Evolutionary conservation across 2,329 filamentous ascomycete genomes (phyloP).

Genomic region (Penicillium paneum): DNA sequence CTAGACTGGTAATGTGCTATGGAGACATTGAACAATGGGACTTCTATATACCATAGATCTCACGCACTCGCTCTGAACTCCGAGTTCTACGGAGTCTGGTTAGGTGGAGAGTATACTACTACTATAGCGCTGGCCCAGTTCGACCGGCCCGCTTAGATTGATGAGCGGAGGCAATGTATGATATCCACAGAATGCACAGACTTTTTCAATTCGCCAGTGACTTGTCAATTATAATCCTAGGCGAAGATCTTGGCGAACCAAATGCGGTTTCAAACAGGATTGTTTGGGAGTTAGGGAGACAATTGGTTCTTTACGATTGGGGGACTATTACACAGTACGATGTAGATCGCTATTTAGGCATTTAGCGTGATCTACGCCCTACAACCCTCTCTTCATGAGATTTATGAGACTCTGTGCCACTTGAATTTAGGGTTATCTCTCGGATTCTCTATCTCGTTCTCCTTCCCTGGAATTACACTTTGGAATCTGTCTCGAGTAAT

Average conservation of each 20-base stretch:
- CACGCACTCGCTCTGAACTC: neutral
- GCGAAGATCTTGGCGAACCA: slow-evolving; percentile 6
- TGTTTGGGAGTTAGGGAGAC: neutral
- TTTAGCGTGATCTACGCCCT: neutral
- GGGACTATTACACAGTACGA: neutral
- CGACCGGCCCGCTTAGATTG: slow-evolving; percentile 2
- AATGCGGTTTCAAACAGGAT: slow-evolving; percentile 3
- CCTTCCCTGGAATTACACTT: neutral
- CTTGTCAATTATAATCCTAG: slow-evolving; percentile 8
- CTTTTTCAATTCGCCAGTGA: slow-evolving; percentile 1
- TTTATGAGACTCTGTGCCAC: neutral
- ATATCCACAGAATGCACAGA: slow-evolving; percentile 7
- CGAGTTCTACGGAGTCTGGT: neutral
- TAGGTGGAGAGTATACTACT: slow-evolving; percentile 1
- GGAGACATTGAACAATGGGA: neutral
- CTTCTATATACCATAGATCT: neutral
- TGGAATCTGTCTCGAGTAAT: neutral
- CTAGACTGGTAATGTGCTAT: neutral
- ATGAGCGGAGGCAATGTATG: slow-evolving; percentile 2
- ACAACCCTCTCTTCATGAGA: neutral
- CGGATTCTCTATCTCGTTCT: neutral
- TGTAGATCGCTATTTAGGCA: neutral
- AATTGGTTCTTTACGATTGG: too few relatives aligned
- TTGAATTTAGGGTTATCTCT: neutral
- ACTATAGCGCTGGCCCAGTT: neutral